Conservation (phyloP, 768 basidiomycete genomes). For the Artomyces pyxidatus region DNA sequence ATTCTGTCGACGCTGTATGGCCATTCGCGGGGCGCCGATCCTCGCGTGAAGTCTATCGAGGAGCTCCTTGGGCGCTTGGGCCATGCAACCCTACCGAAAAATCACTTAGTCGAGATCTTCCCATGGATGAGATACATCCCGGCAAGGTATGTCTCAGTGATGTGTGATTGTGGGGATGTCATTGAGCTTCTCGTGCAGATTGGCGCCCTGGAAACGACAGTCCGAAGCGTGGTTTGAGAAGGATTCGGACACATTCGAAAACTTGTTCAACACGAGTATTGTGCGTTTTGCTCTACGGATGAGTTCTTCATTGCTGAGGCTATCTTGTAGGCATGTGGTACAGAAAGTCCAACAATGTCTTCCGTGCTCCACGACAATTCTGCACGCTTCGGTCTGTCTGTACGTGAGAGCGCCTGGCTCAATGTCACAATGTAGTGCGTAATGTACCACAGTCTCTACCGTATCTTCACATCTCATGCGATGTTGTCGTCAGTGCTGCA, state of each 20-base stretch:
- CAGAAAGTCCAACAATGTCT: too few relatives aligned
- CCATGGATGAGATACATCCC: conserved; percentile 15
- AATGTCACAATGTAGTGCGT: conserved; percentile 11
- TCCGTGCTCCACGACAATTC: too few relatives aligned
- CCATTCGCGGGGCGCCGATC: neutral
- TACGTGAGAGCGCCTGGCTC: conserved; percentile 12
- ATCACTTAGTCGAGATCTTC: conserved; percentile 17
- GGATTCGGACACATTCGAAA: conserved; percentile 3
- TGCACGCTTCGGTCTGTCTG: neutral
- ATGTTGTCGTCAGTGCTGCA: too few relatives aligned
- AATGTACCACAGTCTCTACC: too few relatives aligned
- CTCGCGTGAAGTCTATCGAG: neutral
- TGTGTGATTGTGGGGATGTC: too few relatives aligned
- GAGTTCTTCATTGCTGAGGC: too few relatives aligned
- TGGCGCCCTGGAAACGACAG: conserved; percentile 22
- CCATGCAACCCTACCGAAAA: conserved; percentile 9
- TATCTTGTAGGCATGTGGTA: too few relatives aligned
- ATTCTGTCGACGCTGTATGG: conserved; percentile 3
- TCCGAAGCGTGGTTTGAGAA: conserved; percentile 2
- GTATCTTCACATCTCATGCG: too few relatives aligned
- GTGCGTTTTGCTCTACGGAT: too few relatives aligned
- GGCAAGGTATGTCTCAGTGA: neutral
- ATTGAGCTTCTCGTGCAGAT: neutral
- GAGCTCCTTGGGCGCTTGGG: neutral
- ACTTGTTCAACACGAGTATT: conserved; percentile 9